Conservation (phyloP, 345 rosid species). For the Eucalyptus dawsonii region DNA sequence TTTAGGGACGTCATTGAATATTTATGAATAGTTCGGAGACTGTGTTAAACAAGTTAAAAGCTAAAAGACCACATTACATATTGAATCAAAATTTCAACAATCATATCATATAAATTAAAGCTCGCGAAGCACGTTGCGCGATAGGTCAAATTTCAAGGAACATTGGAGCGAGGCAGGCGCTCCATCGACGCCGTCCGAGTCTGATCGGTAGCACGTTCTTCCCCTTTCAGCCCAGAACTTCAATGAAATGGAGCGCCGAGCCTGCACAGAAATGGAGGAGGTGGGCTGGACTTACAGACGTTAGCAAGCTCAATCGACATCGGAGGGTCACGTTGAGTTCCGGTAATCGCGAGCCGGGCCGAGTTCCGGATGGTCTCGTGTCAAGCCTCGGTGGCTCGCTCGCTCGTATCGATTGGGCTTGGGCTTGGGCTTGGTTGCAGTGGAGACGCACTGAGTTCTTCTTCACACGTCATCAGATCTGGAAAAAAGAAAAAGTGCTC, state of each 20-base stretch:
- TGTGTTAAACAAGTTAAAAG: background rate
- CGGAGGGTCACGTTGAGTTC: fast-evolving
- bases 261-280: background rate
- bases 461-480: background rate
- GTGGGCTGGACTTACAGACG: background rate
- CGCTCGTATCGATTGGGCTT: background rate
- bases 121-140: fast-evolving
- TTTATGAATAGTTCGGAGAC: no score
- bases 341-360: background rate
- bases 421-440: background rate
- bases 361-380: background rate
- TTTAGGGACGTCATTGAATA: no score
- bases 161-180: background rate
- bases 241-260: background rate
- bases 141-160: fast-evolving
- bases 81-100: fast-evolving
- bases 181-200: fast-evolving
- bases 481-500: background rate
- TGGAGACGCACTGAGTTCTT: background rate
- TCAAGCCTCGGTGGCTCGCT: background rate
- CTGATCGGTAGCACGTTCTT: background rate
- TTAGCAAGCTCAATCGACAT: background rate
- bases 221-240: background rate
- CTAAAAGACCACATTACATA: fast-evolving
- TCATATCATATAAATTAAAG: fast-evolving